Conservation (phyloP, 129 eudicot species). For the Chrysanthemum seticuspe region DNA sequence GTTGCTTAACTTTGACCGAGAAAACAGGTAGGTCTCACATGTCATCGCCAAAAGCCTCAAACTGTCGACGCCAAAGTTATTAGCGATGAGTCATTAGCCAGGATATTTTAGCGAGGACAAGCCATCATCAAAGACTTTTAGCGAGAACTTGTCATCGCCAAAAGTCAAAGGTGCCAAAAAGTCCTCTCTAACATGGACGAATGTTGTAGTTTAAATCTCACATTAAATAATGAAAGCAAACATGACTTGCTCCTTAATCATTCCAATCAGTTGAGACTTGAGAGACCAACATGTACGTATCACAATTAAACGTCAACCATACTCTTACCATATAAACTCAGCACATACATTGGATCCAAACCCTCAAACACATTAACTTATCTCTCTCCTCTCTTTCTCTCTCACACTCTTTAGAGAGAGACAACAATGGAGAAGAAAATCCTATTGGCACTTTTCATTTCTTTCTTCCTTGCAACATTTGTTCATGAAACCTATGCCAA, state of each 20-base stretch:
- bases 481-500: constrained; percentile 32
- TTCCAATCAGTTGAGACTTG: constrained; percentile 20
- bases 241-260: constrained; percentile 13
- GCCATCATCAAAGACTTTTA: no score
- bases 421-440: constrained; percentile 34
- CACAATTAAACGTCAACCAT: constrained; percentile 17
- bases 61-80: no score
- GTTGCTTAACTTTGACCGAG: no score
- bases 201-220: no score
- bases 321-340: constrained; percentile 28
- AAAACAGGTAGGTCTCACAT: no score
- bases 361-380: constrained; percentile 2
- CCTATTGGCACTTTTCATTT: constrained; percentile 12
- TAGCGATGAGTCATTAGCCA: no score
- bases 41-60: no score
- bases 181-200: no score
- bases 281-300: constrained; percentile 24
- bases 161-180: no score
- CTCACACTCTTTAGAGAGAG: not conserved
- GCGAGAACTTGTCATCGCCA: no score
- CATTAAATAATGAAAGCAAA: not conserved
- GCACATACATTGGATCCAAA: constrained; percentile 22
- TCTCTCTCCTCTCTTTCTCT: constrained; percentile 7
- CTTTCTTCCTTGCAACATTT: constrained; percentile 30
- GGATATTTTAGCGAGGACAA: no score